Conservation (phyloP, 2,329 filamentous ascomycete genomes). For the Exophiala calicioides region DNA sequence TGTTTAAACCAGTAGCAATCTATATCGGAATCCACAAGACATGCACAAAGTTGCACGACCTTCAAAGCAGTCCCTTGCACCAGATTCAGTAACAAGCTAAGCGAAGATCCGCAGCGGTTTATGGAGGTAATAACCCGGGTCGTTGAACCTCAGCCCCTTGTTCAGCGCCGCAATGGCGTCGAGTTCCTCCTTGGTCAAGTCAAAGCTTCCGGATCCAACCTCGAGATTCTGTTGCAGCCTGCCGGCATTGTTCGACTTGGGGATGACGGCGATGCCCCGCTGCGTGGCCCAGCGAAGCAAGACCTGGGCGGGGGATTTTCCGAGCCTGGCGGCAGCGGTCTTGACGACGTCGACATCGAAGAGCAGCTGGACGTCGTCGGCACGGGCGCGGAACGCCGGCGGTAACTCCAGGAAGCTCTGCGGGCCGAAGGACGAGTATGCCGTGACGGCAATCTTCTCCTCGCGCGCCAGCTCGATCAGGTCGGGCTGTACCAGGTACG, state of each 20-base stretch:
- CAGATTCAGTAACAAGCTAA: no score
- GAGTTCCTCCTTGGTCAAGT: slow-evolving; percentile 24
- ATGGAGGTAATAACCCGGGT: slow-evolving; percentile 25
- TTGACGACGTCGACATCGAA: slow-evolving; percentile 70
- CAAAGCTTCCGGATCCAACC: slow-evolving; percentile 14
- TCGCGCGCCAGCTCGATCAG: slow-evolving; percentile 69
- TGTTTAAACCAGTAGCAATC: no score
- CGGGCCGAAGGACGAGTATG: slow-evolving; percentile 82
- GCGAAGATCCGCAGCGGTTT: slow-evolving; percentile 26
- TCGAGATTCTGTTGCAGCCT: slow-evolving; percentile 35
- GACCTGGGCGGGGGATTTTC: slow-evolving; percentile 75
- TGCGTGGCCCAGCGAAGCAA: slow-evolving; percentile 87
- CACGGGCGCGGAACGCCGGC: slow-evolving; percentile 56
- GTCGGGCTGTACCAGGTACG: slow-evolving; percentile 75
- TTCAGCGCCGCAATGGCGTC: slow-evolving; percentile 24
- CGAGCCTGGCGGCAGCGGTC: slow-evolving; percentile 66
- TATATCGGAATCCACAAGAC: no score
- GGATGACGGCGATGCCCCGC: slow-evolving; percentile 76
- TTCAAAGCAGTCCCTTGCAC: no score
- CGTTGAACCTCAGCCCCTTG: slow-evolving; percentile 28
- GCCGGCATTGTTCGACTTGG: slow-evolving; percentile 67
- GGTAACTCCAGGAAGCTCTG: slow-evolving; percentile 73
- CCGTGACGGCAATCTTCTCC: slow-evolving; percentile 73
- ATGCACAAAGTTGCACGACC: no score
- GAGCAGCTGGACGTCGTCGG: slow-evolving; percentile 66